A percentile compares a stretch with the other conserved stretches of the same genome.
Evolutionary conservation across 441 rosid genomes (phyloP).

Genomic region (Adansonia grandidieri): DNA sequence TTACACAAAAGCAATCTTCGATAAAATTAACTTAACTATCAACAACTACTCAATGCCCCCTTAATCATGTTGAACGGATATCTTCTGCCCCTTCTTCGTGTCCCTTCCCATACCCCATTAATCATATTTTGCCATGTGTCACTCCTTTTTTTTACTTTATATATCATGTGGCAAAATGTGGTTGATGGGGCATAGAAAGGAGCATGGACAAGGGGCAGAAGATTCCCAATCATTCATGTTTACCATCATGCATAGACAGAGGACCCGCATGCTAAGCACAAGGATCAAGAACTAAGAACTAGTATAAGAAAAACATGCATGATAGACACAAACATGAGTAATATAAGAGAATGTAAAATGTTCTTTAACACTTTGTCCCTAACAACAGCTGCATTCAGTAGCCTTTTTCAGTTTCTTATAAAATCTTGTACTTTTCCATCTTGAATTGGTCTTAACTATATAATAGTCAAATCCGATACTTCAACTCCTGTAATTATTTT

Average conservation of each 20-base stretch:
- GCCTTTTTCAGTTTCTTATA: not conserved
- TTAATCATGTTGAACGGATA: not conserved
- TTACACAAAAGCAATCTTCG: conserved; percentile 5
- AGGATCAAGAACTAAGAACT: conserved; percentile 6
- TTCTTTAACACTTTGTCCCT: not conserved
- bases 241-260: not conserved
- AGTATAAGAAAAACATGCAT: not conserved
- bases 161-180: too few species aligned
- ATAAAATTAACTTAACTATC: not conserved
- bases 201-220: too few species aligned
- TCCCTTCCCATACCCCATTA: too few species aligned
- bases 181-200: too few species aligned
- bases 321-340: not conserved
- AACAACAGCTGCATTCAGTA: not conserved
- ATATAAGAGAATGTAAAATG: not conserved
- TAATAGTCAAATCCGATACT: not conserved
- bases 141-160: too few species aligned
- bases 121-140: too few species aligned
- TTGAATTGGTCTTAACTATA: not conserved
- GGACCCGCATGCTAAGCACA: not conserved
- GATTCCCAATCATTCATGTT: not conserved
- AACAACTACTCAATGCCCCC: not conserved
- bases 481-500: not conserved
- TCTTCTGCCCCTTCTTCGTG: too few species aligned
- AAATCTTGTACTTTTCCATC: not conserved